A percentile compares a stretch with the other conserved stretches of the same genome.
Evolutionary conservation across 2,329 filamentous ascomycete species (phyloP).

Genomic region (Aspergillus japonicus): DNA sequence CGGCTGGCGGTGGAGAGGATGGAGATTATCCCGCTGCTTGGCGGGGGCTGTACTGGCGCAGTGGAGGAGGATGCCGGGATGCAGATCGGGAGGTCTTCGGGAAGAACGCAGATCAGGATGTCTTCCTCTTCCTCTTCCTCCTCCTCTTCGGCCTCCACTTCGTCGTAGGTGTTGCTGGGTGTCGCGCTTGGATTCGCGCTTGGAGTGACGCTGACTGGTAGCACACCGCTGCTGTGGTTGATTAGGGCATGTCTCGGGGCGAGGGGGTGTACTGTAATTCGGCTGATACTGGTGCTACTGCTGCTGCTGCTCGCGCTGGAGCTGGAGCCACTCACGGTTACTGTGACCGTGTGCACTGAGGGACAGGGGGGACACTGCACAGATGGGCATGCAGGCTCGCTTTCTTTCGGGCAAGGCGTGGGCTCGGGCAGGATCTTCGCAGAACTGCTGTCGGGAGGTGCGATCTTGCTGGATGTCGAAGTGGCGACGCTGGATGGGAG

Average conservation of each 20-base stretch:
- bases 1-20: not conserved
- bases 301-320: not conserved
- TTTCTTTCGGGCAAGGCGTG: not conserved
- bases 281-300: not conserved
- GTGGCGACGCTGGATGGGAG: not conserved
- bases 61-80: not conserved
- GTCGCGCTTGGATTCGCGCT: not conserved
- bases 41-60: not conserved
- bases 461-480: not conserved
- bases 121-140: not conserved
- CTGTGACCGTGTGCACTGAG: constrained; percentile 7
- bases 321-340: not conserved
- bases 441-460: not conserved
- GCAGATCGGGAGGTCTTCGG: not conserved
- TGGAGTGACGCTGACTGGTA: not conserved
- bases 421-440: not conserved
- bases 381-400: not conserved
- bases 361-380: constrained; percentile 1
- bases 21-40: not conserved
- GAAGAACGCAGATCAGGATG: not conserved
- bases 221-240: not conserved
- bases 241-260: not conserved
- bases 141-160: not conserved
- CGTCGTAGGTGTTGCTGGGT: not conserved
- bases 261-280: not conserved